Percentiles rank a stretch among this genome's conserved stretches.
These are phyloP conservation scores for Trichoderma gracile DNA, from an alignment of 2,329 filamentous ascomycete species.

Conservation along the genomic window DNA sequence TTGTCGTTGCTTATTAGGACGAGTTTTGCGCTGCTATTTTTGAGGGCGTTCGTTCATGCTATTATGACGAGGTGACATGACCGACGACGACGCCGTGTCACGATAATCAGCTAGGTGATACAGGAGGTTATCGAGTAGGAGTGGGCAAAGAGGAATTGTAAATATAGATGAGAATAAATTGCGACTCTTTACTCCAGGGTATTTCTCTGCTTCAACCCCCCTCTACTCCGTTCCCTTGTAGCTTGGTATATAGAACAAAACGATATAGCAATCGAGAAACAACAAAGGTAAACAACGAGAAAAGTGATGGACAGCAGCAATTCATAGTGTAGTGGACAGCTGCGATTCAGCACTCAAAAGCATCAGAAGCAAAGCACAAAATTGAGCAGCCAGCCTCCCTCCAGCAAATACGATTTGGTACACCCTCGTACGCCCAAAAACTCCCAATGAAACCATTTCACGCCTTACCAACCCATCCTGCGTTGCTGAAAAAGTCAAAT, in stretches of 20 bases:
- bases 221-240: slow-evolving; percentile 6
- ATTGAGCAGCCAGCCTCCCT: neutral
- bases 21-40: neutral
- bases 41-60: too few relatives aligned
- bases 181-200: neutral
- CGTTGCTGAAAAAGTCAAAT: slow-evolving; percentile 93
- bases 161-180: too few relatives aligned
- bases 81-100: neutral
- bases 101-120: neutral
- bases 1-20: neutral
- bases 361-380: neutral
- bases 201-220: neutral
- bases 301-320: neutral
- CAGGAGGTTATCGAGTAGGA: neutral
- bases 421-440: slow-evolving; percentile 2
- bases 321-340: too few relatives aligned
- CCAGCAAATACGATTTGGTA: neutral
- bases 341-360: neutral
- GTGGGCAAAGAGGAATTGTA: too few relatives aligned
- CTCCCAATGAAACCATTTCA: slow-evolving; percentile 40
- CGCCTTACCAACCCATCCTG: slow-evolving; percentile 87
- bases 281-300: too few relatives aligned
- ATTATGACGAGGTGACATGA: too few relatives aligned
- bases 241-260: neutral
- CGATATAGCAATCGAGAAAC: neutral